A percentile compares a stretch with the other conserved stretches of the same genome.
Conservation (phyloP, 2,329 filamentous ascomycete species). For the Fusarium marasasianum region DNA sequence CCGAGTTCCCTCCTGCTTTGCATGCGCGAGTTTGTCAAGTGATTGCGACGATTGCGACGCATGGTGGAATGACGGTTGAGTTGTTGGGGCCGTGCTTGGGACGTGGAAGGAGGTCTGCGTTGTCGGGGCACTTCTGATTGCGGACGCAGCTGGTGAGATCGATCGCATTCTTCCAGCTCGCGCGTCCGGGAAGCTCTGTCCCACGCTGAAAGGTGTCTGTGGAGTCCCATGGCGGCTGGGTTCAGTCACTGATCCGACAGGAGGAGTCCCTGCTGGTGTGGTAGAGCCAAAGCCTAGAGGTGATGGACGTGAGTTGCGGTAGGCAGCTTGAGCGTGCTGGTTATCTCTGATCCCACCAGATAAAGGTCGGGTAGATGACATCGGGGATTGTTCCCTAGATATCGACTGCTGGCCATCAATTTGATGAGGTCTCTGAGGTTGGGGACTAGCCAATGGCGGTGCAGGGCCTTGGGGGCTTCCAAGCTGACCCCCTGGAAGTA, state of each 20-base stretch:
- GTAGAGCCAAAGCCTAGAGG: constrained; percentile 28
- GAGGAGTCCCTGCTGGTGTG: constrained; percentile 27
- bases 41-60: constrained; percentile 27
- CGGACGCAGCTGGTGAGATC: constrained; percentile 25
- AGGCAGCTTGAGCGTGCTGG: constrained; percentile 18
- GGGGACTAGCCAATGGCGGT: constrained; percentile 28
- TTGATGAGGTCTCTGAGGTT: constrained; percentile 31
- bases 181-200: constrained; percentile 6
- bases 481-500: constrained; percentile 12
- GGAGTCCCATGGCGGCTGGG: constrained; percentile 25
- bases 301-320: constrained; percentile 27
- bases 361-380: constrained; percentile 14
- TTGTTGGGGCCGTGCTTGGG: constrained; percentile 25
- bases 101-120: constrained; percentile 28
- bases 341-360: constrained; percentile 12
- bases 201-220: constrained; percentile 22
- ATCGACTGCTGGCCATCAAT: constrained; percentile 19
- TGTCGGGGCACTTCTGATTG: constrained; percentile 19
- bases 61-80: constrained; percentile 26
- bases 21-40: constrained; percentile 29
- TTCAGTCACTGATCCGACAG: constrained; percentile 4
- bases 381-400: constrained; percentile 28
- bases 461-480: neutral
- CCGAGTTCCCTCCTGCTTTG: constrained; percentile 9
- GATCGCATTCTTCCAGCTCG: constrained; percentile 21